Conservation (phyloP, 768 basidiomycete genomes). For the Boletus patriciae region DNA sequence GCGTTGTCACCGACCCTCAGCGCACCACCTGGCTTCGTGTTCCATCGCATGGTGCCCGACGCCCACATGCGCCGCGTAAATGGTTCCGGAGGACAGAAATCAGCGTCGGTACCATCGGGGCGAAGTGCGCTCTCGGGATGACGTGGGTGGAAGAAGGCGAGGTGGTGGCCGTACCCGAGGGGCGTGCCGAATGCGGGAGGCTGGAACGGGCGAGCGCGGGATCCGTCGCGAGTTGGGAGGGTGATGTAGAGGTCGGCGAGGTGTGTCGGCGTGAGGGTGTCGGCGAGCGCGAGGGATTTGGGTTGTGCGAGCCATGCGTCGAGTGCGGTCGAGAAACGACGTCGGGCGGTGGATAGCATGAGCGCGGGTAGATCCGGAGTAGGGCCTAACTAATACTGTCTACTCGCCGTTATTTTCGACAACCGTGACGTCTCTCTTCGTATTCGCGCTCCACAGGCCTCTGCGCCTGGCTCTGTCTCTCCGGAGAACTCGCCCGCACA, state of each 20-base stretch:
- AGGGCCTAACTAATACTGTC: no score
- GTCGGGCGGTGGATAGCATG: background rate
- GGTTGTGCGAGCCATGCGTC: slow-evolving; percentile 56
- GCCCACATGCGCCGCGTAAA: slow-evolving; percentile 85
- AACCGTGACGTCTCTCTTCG: slow-evolving; percentile 21
- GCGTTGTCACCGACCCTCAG: slow-evolving; percentile 57
- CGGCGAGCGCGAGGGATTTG: slow-evolving; percentile 45
- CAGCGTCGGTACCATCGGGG: slow-evolving; percentile 69
- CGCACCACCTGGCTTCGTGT: slow-evolving; percentile 36
- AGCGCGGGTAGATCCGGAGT: background rate
- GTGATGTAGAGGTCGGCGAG: slow-evolving; percentile 66
- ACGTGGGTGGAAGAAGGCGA: slow-evolving; percentile 72
- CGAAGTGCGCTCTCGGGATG: slow-evolving; percentile 56
- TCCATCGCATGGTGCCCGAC: slow-evolving; percentile 67
- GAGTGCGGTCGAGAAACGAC: slow-evolving; percentile 32
- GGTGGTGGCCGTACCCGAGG: slow-evolving; percentile 64
- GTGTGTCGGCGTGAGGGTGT: slow-evolving; percentile 55
- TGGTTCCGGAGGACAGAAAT: slow-evolving; percentile 70
- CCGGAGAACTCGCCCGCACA: slow-evolving; percentile 2
- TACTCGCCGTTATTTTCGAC: no score
- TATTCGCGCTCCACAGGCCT: slow-evolving; percentile 25
- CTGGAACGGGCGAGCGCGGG: slow-evolving; percentile 39
- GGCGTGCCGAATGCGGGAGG: slow-evolving; percentile 43
- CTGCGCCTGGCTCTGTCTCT: slow-evolving; percentile 22
- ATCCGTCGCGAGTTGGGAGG: slow-evolving; percentile 70